These are phyloP conservation scores for Pythium aquatile DNA, from an alignment of 352 stramenopile genomes.

Conservation along the genomic window DNA sequence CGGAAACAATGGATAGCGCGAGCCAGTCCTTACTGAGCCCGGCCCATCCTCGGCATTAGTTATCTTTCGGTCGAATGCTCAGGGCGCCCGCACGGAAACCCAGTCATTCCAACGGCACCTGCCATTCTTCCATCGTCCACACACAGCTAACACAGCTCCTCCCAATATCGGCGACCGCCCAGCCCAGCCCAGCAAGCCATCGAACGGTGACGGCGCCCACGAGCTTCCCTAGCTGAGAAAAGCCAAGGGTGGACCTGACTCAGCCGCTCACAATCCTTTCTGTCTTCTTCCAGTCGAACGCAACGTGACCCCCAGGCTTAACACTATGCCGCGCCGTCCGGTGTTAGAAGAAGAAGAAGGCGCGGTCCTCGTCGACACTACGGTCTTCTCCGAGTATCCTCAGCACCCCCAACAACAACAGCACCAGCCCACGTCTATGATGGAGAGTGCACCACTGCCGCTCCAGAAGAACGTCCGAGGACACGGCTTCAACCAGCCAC, in stretches of 20 bases:
- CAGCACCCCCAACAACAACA: background rate
- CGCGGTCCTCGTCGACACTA: background rate
- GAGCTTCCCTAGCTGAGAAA: background rate
- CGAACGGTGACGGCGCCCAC: background rate
- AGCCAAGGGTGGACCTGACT: background rate
- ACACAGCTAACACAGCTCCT: background rate
- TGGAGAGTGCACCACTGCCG: background rate
- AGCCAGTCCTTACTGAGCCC: background rate
- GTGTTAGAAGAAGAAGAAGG: background rate
- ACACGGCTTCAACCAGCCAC: background rate
- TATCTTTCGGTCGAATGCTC: background rate
- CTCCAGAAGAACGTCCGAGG: background rate
- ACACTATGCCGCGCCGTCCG: background rate
- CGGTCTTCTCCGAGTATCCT: slow-evolving; percentile 1
- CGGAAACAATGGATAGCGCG: background rate
- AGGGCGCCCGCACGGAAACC: background rate
- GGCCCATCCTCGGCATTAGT: background rate
- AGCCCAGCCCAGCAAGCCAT: background rate
- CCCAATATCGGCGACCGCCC: background rate
- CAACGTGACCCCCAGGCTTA: background rate
- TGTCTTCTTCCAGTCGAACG: background rate
- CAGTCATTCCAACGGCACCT: background rate
- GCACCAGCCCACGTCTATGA: slow-evolving; percentile 1
- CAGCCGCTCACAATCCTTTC: background rate
- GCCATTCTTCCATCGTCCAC: background rate